A percentile compares a stretch with the other conserved stretches of the same genome.
phyloP scores from a whole-genome alignment of 495 filamentous ascomycete species.

The Aspergillus haitiensis region DNA sequence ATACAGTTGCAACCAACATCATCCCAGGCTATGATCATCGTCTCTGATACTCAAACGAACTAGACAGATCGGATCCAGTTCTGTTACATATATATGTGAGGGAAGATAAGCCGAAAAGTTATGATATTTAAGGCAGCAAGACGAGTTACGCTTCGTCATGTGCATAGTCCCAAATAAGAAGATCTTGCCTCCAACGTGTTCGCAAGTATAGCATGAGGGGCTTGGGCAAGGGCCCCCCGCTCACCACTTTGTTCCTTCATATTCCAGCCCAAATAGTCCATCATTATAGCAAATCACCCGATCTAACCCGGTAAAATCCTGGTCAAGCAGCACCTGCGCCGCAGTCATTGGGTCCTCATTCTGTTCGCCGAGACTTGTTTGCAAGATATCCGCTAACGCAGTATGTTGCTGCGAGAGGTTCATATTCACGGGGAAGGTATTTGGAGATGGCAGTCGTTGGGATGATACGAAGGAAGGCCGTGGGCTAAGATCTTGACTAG shows the following conservation, averaged over 20 bases:
- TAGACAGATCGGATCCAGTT: too few species aligned
- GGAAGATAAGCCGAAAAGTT: too few species aligned
- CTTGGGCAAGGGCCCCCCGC: too few species aligned
- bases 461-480: background rate
- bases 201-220: too few species aligned
- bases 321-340: conserved; percentile 37
- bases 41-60: too few species aligned
- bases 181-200: too few species aligned
- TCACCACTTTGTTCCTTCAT: conserved; percentile 17
- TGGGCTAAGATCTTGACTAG: background rate
- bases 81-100: too few species aligned
- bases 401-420: background rate
- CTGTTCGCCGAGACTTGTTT: background rate
- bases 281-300: conserved; percentile 38
- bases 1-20: too few species aligned
- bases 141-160: too few species aligned
- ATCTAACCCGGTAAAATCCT: conserved; percentile 39
- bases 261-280: conserved; percentile 15
- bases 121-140: too few species aligned
- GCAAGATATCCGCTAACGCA: background rate
- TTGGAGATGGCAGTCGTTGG: background rate
- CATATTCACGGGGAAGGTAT: background rate
- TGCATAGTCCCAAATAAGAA: too few species aligned
- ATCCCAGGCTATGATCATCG: too few species aligned
- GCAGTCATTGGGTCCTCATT: conserved; percentile 34